A percentile compares a stretch with the other conserved stretches of the same genome.
These are phyloP conservation scores for Eimeria praecox DNA, from an alignment of 169 alveolate genomes.

Conservation along the genomic window DNA sequence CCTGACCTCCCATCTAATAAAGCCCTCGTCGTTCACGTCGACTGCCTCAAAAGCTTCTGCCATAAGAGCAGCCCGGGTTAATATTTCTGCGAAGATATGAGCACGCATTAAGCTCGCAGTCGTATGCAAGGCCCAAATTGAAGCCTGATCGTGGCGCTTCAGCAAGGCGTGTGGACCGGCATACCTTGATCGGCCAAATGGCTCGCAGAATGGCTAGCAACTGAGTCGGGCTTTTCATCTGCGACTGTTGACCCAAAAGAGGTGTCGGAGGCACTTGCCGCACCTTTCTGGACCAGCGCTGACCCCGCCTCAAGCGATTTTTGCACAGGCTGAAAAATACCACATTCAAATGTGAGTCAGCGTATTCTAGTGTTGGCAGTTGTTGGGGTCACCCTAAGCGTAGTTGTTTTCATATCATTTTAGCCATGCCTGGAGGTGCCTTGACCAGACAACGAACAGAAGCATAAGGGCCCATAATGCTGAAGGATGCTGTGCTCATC, in stretches of 20 bases:
- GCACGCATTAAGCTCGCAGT: not conserved
- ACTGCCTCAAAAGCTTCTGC: conserved; percentile 70
- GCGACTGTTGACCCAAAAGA: not conserved
- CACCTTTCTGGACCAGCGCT: not conserved
- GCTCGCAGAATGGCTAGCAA: not conserved
- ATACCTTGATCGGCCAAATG: conserved; percentile 65
- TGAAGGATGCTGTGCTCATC: not conserved
- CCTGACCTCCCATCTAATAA: conserved; percentile 68
- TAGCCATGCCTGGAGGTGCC: not conserved
- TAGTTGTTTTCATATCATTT: not conserved
- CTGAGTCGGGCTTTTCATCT: not conserved
- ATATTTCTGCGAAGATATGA: not conserved
- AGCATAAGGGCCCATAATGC: not conserved
- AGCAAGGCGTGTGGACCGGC: not conserved
- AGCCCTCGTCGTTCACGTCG: conserved; percentile 66
- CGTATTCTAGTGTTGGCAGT: not conserved
- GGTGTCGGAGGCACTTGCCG: not conserved
- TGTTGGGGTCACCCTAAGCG: not conserved
- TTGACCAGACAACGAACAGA: not conserved
- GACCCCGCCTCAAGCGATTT: conserved; percentile 27
- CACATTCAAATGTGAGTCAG: not conserved
- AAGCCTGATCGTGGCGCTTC: not conserved
- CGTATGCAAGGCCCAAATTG: not conserved
- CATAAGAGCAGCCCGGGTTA: conserved; percentile 59
- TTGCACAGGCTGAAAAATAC: conserved; percentile 33